phyloP scores from a whole-genome alignment of 1,284 basidiomycete species.

The Ganoderma multipileum region DNA sequence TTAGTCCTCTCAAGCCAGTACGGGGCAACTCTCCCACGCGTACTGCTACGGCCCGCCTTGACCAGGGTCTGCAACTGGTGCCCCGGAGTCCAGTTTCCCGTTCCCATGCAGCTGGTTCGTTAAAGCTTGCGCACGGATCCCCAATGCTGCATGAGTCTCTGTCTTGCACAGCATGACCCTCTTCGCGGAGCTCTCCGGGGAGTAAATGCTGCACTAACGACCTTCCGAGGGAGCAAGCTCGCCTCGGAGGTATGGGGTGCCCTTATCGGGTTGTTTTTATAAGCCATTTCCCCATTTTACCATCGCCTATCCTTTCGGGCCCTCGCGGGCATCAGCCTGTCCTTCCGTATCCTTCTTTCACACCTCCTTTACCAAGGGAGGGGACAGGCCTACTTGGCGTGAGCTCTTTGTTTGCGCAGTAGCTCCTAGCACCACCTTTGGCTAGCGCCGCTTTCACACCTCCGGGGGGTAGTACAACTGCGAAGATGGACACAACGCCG shows the following conservation, averaged over 20 bases:
- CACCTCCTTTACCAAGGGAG: slow-evolving; percentile 9
- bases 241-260: slow-evolving; percentile 6
- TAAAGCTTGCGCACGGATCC: slow-evolving; percentile 7
- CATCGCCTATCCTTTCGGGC: slow-evolving; percentile 8
- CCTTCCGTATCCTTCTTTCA: slow-evolving; percentile 6
- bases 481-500: background rate
- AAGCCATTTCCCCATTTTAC: slow-evolving; percentile 1
- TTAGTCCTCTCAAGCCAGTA: slow-evolving; percentile 10
- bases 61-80: slow-evolving; percentile 7
- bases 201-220: slow-evolving; percentile 8
- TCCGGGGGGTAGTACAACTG: slow-evolving; percentile 7
- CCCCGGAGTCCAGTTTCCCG: slow-evolving; percentile 7
- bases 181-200: background rate
- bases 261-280: background rate
- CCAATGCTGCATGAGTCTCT: slow-evolving; percentile 6
- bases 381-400: slow-evolving; percentile 1
- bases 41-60: slow-evolving; percentile 10
- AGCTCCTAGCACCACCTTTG: slow-evolving; percentile 7
- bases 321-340: slow-evolving; percentile 2
- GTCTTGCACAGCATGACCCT: slow-evolving; percentile 3
- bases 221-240: slow-evolving; percentile 6
- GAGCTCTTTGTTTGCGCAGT: slow-evolving; percentile 11
- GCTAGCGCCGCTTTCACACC: slow-evolving; percentile 6
- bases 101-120: slow-evolving; percentile 8
- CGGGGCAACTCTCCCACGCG: slow-evolving; percentile 7